Percentiles rank a stretch among this genome's conserved stretches.
These are phyloP conservation scores for Papiliotrema fonsecae DNA, from an alignment of 1,284 basidiomycete genomes.

Conservation along the genomic window DNA sequence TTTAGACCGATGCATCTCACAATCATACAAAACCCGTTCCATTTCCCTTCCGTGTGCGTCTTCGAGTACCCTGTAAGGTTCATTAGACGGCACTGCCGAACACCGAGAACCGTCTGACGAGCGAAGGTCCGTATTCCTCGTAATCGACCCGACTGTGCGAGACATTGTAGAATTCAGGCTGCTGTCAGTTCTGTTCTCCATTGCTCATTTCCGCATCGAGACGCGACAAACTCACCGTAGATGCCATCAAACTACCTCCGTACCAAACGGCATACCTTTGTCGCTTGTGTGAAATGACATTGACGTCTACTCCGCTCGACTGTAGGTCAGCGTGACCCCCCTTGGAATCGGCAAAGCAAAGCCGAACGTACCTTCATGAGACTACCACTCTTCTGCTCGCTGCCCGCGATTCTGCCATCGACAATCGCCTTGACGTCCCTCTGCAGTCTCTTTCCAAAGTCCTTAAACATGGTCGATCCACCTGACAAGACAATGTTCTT, in stretches of 20 bases:
- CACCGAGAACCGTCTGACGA: constrained; percentile 90
- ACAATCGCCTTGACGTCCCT: constrained; percentile 92
- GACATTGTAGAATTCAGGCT: constrained; percentile 97
- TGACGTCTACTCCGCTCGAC: constrained; percentile 92
- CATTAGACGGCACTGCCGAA: constrained; percentile 85
- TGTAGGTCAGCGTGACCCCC: constrained; percentile 36
- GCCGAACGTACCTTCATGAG: constrained; percentile 59
- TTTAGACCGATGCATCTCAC: no score
- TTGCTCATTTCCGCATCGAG: not conserved
- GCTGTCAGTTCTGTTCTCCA: constrained; percentile 1
- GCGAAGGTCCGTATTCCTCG: constrained; percentile 93
- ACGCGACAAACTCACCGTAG: constrained; percentile 60
- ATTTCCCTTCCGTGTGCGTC: no score
- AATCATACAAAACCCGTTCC: no score
- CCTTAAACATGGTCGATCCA: constrained; percentile 96
- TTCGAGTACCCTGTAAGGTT: no score
- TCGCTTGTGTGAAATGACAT: constrained; percentile 97
- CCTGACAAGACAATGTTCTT: constrained; percentile 96
- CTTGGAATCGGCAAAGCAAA: not conserved
- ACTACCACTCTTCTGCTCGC: constrained; percentile 70
- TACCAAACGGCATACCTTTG: constrained; percentile 99
- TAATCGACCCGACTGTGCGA: constrained; percentile 97
- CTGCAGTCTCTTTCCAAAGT: constrained; percentile 93
- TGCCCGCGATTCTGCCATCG: constrained; percentile 78
- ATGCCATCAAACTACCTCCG: constrained; percentile 89